These are phyloP conservation scores for Spongiforma sp. DNA, from an alignment of 1,284 basidiomycete species.

Conservation along the genomic window DNA sequence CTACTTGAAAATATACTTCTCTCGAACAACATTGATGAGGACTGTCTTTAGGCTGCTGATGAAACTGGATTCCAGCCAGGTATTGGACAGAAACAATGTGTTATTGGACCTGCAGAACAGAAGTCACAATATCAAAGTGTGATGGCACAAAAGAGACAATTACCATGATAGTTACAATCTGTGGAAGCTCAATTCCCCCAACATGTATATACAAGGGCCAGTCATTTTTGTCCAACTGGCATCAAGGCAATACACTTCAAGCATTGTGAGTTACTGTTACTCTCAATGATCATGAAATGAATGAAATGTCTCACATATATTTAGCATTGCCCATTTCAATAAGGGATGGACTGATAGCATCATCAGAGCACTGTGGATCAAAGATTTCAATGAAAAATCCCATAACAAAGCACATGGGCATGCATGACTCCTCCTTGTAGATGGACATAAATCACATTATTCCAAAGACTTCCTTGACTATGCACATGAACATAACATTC, in stretches of 20 bases:
- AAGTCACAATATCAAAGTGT: constrained; percentile 5
- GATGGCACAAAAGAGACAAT: constrained; percentile 6
- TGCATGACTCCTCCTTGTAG: background rate
- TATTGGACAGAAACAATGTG: background rate
- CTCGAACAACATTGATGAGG: background rate
- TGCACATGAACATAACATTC: background rate
- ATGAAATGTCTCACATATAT: background rate
- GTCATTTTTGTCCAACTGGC: background rate
- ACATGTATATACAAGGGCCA: constrained; percentile 7
- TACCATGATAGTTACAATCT: constrained; percentile 9
- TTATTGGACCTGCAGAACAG: background rate
- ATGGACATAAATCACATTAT: constrained; percentile 4
- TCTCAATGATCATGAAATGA: background rate
- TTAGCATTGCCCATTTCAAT: background rate
- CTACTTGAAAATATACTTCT: background rate
- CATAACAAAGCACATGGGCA: background rate
- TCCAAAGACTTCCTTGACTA: background rate
- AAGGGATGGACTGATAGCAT: background rate
- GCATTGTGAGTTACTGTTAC: background rate
- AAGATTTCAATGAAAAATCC: background rate
- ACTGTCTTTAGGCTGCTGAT: constrained; percentile 8
- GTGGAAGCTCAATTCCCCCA: background rate
- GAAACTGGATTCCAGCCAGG: constrained; percentile 8
- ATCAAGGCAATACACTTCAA: background rate
- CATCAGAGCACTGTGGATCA: background rate